Conservation (phyloP, 768 basidiomycete genomes). For the Tephrocybe sp. region DNA sequence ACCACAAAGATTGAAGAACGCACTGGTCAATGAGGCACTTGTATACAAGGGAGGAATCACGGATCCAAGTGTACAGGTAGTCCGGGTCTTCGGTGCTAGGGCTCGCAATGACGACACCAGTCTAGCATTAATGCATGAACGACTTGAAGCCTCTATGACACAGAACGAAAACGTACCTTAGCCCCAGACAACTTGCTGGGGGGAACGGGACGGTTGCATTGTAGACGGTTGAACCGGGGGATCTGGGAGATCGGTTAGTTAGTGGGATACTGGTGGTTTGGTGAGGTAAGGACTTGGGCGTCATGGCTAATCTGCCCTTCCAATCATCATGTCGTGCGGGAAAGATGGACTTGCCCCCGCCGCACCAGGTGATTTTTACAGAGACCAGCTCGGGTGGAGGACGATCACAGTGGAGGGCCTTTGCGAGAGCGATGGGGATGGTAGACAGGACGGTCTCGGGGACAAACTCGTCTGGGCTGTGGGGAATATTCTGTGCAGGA, state of each 20-base stretch:
- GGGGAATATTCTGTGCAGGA: conserved; percentile 1
- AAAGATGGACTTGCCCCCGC: conserved; percentile 61
- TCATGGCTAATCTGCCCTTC: conserved; percentile 69
- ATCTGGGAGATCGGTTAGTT: conserved; percentile 22
- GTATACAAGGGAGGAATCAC: conserved; percentile 75
- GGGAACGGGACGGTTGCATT: conserved; percentile 51
- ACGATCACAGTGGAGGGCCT: conserved; percentile 18
- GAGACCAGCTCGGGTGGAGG: conserved; percentile 32
- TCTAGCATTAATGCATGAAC: too few relatives aligned
- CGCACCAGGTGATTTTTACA: conserved; percentile 65
- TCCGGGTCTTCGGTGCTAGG: conserved; percentile 53
- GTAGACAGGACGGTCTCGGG: conserved; percentile 65
- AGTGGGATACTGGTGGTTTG: conserved; percentile 15
- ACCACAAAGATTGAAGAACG: conserved; percentile 7
- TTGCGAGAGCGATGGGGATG: conserved; percentile 55
- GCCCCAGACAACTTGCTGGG: conserved; percentile 68
- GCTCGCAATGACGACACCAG: too few relatives aligned
- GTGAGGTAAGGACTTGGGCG: conserved; percentile 52
- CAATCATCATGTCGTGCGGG: conserved; percentile 74
- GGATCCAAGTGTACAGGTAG: conserved; percentile 77
- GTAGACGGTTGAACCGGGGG: conserved; percentile 31
- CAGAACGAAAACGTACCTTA: conserved; percentile 27
- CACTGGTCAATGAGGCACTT: conserved; percentile 57
- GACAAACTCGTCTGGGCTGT: conserved; percentile 33
- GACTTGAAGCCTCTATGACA: too few relatives aligned